phyloP scores from a whole-genome alignment of 208 protist genomes.

The Acanthamoeba lenticulata region DNA sequence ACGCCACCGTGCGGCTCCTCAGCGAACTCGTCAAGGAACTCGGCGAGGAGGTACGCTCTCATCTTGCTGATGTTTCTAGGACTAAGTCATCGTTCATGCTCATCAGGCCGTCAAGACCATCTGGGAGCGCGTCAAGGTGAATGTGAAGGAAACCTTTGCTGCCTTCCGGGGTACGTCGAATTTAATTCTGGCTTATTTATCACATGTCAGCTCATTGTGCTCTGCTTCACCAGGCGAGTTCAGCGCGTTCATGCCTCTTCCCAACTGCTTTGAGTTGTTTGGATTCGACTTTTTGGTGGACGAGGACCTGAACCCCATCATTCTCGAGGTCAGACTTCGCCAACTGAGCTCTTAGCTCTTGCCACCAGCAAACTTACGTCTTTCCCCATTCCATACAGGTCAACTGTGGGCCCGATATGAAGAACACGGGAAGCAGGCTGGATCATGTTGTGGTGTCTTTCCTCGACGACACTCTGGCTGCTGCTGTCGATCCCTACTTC shows the following conservation, averaged over 20 bases:
- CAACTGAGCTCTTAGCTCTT: neutral
- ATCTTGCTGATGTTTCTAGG: neutral
- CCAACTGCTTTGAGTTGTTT: slow-evolving; percentile 64
- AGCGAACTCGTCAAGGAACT: slow-evolving; percentile 12
- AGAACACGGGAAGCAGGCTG: slow-evolving; percentile 32
- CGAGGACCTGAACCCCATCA: slow-evolving; percentile 48
- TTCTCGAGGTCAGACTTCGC: neutral
- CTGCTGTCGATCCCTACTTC: slow-evolving; percentile 39
- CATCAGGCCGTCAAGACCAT: slow-evolving; percentile 31
- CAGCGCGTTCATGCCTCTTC: slow-evolving; percentile 52
- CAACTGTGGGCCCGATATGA: slow-evolving; percentile 45
- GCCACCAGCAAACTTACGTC: neutral
- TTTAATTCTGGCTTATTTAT: no score
- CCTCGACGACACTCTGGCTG: neutral
- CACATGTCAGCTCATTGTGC: no score
- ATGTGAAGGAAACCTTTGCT: slow-evolving; percentile 23
- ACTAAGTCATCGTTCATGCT: neutral
- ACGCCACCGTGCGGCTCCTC: neutral
- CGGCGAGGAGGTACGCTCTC: slow-evolving; percentile 14
- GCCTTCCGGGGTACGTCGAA: neutral
- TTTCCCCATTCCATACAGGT: neutral
- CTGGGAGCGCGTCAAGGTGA: slow-evolving; percentile 28
- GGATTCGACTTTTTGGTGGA: slow-evolving; percentile 61
- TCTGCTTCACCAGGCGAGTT: neutral
- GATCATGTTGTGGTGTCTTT: neutral